Conservation (phyloP, 2,329 filamentous ascomycete species). For the Rosellinia necatrix region DNA sequence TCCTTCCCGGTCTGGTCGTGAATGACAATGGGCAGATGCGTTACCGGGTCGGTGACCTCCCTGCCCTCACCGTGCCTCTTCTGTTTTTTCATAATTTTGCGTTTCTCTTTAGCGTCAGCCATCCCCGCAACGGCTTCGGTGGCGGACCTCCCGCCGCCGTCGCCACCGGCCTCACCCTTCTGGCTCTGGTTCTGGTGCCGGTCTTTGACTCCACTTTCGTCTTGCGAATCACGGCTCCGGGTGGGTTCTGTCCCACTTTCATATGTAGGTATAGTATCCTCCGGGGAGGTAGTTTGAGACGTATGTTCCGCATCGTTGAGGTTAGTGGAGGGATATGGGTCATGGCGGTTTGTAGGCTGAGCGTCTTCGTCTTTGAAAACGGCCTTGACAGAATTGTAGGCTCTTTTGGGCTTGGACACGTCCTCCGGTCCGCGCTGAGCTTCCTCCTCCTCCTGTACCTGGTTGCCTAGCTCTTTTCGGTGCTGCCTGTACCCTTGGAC, state of each 20-base stretch:
- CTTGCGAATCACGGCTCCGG: conserved; percentile 20
- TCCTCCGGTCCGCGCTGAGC: conserved; percentile 43
- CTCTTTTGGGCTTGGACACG: conserved; percentile 42
- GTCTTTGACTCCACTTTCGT: background rate
- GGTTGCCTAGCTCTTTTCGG: conserved; percentile 48
- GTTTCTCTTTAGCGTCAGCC: conserved; percentile 51
- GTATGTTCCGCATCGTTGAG: conserved; percentile 36
- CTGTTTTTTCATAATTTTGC: conserved; percentile 53
- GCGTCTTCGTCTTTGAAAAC: conserved; percentile 43
- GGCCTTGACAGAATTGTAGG: conserved; percentile 44
- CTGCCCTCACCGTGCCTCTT: conserved; percentile 53
- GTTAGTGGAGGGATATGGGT: conserved; percentile 46
- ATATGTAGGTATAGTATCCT: conserved; percentile 19
- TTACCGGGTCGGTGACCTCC: conserved; percentile 74
- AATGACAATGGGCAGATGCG: conserved; percentile 69
- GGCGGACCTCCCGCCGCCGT: conserved; percentile 35
- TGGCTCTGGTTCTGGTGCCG: conserved; percentile 5
- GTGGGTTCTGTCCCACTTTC: conserved; percentile 19
- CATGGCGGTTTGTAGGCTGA: conserved; percentile 33
- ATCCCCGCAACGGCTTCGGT: conserved; percentile 45
- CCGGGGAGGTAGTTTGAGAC: conserved; percentile 23
- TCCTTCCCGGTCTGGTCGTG: conserved; percentile 71
- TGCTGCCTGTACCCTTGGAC: conserved; percentile 55
- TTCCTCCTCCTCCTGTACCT: conserved; percentile 43
- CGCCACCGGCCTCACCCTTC: conserved; percentile 24